Base-by-base conservation (phyloP, 106 monocot genomes). In the Dendrobium huoshanense region DNA sequence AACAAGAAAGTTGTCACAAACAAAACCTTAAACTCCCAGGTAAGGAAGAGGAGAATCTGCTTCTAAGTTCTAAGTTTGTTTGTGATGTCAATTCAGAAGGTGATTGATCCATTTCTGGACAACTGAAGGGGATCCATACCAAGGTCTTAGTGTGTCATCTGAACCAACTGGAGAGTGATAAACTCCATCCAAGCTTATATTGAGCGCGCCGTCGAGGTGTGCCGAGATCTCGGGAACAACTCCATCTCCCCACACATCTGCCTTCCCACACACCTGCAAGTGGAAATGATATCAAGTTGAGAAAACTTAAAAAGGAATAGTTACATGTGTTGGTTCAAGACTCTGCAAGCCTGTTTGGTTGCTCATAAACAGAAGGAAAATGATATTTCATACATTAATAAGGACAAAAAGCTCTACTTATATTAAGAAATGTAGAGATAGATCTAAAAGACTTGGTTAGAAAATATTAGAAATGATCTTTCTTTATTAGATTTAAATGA, bases 211-310 rank as follows among this genome's bases (percentile, higher is more conserved):
- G 22, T 95, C 88, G 7, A 99, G 83, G 83, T 95, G 92, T 7
- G 98, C 92, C 16, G 98, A 91, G 11, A 79, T 81, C 49, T 92
- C 98, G 16, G 98, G 98, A 54, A 99, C 98, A n/a, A 99, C 93
- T 22, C 98, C 98, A 79, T 99, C 98, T 51, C 98, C 98, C 98
- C 98, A 99, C 15, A 95, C 98, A 83, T 99, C 92, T 45, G 92
- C 95, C 27, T 61, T 75, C 19, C 98, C 98, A 56, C 98, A 99
- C 0, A 99, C 95, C 94, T 97, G 83, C 75, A 80, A 49, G 51
- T 24, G 15, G 70, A 0, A 37, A 40, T 33, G 2, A 25, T 24
- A 24, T 25, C 24, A 10, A 64, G 64, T 22, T 24, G 64, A 64
- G 24, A 25, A n/a, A 64, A 3, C n/a, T 22, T 4, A 22, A 61